Evolutionary conservation across 257 asterid species (phyloP).

Genomic region (Paulownia fortunei): DNA sequence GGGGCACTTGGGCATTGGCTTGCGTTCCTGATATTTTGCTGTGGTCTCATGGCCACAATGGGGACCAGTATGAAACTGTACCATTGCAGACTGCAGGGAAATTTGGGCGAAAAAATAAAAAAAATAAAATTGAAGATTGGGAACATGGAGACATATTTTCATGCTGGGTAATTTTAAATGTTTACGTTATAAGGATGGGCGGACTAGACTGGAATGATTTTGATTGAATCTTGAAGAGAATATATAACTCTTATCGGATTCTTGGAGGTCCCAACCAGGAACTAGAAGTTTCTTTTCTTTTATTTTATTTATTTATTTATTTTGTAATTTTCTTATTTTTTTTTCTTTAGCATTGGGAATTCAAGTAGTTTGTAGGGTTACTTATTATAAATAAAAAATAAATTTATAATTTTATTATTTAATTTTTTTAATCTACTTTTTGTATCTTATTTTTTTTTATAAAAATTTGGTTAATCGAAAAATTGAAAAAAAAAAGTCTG

Average conservation of each 20-base stretch:
- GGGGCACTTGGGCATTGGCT: constrained; percentile 30
- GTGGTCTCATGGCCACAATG: background rate
- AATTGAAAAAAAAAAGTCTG: no score
- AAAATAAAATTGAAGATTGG: background rate
- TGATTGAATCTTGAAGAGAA: constrained; percentile 1
- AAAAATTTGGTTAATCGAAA: no score
- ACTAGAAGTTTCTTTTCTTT: background rate
- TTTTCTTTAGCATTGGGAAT: no score
- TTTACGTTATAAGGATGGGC: constrained; percentile 15
- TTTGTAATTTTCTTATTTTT: no score
- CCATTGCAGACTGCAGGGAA: constrained; percentile 18
- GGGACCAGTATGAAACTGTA: constrained; percentile 32
- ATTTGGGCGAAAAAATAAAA: background rate
- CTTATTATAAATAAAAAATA: no score
- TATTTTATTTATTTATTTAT: background rate
- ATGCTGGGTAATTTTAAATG: no score
- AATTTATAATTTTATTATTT: no score
- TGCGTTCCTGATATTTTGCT: constrained; percentile 22
- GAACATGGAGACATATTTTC: constrained; percentile 4
- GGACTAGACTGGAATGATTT: background rate
- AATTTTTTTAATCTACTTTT: no score
- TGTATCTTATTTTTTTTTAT: no score
- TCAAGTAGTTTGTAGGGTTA: no score
- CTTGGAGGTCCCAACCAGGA: background rate
- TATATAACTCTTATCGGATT: background rate